Evolutionary conservation across 805 yeast species (phyloP).

Genomic region (Cyberlindnera euphorbiiphila): DNA sequence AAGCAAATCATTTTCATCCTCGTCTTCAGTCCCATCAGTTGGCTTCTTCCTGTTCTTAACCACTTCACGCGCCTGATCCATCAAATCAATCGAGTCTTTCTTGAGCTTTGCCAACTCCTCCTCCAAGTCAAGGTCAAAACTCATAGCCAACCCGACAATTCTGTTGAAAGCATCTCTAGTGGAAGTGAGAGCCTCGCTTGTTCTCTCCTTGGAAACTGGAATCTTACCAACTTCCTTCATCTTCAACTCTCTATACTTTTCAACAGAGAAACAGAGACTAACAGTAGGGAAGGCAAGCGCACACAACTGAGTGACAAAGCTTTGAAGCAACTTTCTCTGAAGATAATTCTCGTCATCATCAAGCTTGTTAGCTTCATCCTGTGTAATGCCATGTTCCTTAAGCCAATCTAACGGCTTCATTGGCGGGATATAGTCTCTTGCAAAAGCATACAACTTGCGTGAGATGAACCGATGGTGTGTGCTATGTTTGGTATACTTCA

Average conservation of each 20-base stretch:
- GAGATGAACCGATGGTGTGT: constrained; percentile 39
- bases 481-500: constrained; percentile 35
- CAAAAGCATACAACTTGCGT: constrained; percentile 63
- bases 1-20: constrained; percentile 30
- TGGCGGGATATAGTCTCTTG: constrained; percentile 54
- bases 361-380: constrained; percentile 39
- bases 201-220: constrained; percentile 6
- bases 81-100: constrained; percentile 38
- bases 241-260: constrained; percentile 19
- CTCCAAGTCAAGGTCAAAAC: constrained; percentile 64
- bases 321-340: constrained; percentile 62
- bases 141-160: constrained; percentile 46
- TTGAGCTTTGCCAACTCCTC: constrained; percentile 33
- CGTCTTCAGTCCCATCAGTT: constrained; percentile 21
- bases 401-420: constrained; percentile 38
- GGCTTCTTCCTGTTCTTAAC: constrained; percentile 20
- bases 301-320: constrained; percentile 53
- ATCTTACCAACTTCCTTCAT: constrained; percentile 14
- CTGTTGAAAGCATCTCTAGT: constrained; percentile 37
- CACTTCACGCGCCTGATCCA: constrained; percentile 32
- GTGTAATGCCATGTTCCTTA: constrained; percentile 23
- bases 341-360: constrained; percentile 54
- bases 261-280: constrained; percentile 1
- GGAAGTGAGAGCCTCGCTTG: constrained; percentile 25
- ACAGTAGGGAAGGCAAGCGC: constrained; percentile 31